phyloP scores from a whole-genome alignment of 2,329 filamentous ascomycete genomes.

The Ophiosphaerella korrae region DNA sequence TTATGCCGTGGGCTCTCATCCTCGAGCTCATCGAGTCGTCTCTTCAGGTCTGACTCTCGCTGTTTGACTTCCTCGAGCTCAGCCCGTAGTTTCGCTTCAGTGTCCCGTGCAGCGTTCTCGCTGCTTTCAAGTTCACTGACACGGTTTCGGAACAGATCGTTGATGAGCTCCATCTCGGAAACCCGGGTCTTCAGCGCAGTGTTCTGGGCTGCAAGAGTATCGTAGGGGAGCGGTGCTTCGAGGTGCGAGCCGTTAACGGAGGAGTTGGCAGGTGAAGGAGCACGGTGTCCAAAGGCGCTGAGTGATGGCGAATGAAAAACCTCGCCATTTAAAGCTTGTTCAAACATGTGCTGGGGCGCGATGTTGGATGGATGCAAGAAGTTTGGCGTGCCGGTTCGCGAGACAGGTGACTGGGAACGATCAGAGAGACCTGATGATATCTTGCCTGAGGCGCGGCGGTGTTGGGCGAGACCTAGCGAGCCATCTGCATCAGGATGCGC shows the following conservation, averaged over 20 bases:
- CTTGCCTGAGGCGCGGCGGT: constrained; percentile 73
- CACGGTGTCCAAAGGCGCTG: constrained; percentile 48
- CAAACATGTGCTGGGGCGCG: constrained; percentile 78
- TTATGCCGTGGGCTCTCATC: constrained; percentile 58
- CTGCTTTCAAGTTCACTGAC: constrained; percentile 78
- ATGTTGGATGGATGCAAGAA: constrained; percentile 69
- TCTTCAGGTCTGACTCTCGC: constrained; percentile 80
- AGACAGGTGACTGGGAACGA: constrained; percentile 77
- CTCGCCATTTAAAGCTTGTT: constrained; percentile 72
- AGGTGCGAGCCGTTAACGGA: constrained; percentile 65
- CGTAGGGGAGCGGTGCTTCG: constrained; percentile 76
- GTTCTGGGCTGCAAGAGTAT: constrained; percentile 79
- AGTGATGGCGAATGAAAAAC: constrained; percentile 62
- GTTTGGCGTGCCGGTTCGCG: constrained; percentile 77
- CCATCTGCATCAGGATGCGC: constrained; percentile 62
- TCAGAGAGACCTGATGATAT: constrained; percentile 73
- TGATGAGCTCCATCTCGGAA: constrained; percentile 94
- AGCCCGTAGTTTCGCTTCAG: constrained; percentile 61
- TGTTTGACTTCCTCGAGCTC: constrained; percentile 76
- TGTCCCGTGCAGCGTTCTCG: constrained; percentile 67
- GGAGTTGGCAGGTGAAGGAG: constrained; percentile 63
- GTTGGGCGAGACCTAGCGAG: constrained; percentile 60
- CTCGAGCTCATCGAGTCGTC: constrained; percentile 71
- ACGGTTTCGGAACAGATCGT: constrained; percentile 68
- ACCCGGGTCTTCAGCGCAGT: constrained; percentile 92